A percentile compares a stretch with the other conserved stretches of the same genome.
Conservation (phyloP, 2,329 filamentous ascomycete genomes). For the Pyricularia pennisetigena region DNA sequence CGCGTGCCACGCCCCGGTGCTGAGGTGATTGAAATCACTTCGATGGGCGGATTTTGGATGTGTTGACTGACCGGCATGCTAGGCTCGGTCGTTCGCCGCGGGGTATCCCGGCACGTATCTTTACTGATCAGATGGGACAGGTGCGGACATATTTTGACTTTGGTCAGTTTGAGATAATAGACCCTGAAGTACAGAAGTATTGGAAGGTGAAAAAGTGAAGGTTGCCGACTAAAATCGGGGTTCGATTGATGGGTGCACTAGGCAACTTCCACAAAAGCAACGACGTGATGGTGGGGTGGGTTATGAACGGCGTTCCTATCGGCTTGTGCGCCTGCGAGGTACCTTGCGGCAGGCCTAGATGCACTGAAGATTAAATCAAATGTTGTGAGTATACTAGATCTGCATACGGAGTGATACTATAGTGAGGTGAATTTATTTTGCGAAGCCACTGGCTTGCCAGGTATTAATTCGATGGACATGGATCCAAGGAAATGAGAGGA, state of each 20-base stretch:
- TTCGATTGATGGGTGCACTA: too few relatives aligned
- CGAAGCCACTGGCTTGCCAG: not conserved
- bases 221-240: too few relatives aligned
- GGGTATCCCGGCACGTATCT: not conserved
- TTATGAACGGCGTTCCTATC: not conserved
- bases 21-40: not conserved
- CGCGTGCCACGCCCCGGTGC: not conserved
- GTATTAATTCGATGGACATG: not conserved
- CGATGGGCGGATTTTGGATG: not conserved
- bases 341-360: not conserved
- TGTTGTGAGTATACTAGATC: too few relatives aligned
- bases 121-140: not conserved
- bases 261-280: not conserved
- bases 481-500: not conserved
- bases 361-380: too few relatives aligned
- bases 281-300: not conserved
- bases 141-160: too few relatives aligned
- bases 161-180: too few relatives aligned
- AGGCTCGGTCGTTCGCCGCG: not conserved
- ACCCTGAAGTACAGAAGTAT: too few relatives aligned
- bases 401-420: too few relatives aligned
- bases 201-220: too few relatives aligned
- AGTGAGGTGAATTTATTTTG: not conserved
- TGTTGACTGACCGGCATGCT: not conserved
- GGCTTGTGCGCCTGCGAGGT: not conserved